These are phyloP conservation scores for Cercospora nicotianae DNA, from an alignment of 2,329 filamentous ascomycete genomes.

Conservation along the genomic window DNA sequence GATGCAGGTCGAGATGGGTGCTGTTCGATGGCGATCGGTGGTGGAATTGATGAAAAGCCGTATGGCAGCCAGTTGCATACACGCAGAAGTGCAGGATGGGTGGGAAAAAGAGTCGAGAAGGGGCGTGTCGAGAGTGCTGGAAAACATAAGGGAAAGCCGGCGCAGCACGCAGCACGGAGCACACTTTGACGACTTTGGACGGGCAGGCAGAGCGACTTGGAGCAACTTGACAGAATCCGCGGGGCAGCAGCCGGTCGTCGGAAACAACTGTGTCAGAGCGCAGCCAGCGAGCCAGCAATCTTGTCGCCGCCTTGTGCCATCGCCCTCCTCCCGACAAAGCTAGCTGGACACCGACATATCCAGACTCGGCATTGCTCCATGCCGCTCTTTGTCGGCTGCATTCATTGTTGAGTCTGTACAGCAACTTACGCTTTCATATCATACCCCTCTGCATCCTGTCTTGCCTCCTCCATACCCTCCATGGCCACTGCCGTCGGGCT, in stretches of 20 bases:
- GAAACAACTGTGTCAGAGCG: slow-evolving; percentile 7
- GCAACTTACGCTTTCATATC: not conserved
- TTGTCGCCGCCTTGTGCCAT: not conserved
- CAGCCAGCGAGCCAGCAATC: not conserved
- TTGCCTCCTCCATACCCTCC: not conserved
- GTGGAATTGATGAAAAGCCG: slow-evolving; percentile 13
- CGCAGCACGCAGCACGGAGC: slow-evolving; percentile 12
- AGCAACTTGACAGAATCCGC: slow-evolving; percentile 6
- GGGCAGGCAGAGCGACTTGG: not conserved
- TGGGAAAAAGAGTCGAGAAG: slow-evolving; percentile 17
- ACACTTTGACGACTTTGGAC: not conserved
- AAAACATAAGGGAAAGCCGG: slow-evolving; percentile 11
- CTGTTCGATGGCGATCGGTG: slow-evolving; percentile 1
- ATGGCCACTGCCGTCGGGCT: not conserved
- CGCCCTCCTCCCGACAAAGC: not conserved
- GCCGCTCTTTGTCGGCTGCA: not conserved
- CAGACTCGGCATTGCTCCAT: not conserved
- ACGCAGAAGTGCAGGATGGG: slow-evolving; percentile 13
- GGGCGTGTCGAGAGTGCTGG: slow-evolving; percentile 6
- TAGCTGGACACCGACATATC: not conserved
- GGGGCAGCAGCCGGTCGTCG: slow-evolving; percentile 8
- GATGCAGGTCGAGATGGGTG: slow-evolving; percentile 1
- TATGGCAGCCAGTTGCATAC: not conserved
- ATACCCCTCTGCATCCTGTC: not conserved
- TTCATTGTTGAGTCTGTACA: not conserved